phyloP scores from a whole-genome alignment of 148 eudicot genomes.

The Camellia lanceoleosa region DNA sequence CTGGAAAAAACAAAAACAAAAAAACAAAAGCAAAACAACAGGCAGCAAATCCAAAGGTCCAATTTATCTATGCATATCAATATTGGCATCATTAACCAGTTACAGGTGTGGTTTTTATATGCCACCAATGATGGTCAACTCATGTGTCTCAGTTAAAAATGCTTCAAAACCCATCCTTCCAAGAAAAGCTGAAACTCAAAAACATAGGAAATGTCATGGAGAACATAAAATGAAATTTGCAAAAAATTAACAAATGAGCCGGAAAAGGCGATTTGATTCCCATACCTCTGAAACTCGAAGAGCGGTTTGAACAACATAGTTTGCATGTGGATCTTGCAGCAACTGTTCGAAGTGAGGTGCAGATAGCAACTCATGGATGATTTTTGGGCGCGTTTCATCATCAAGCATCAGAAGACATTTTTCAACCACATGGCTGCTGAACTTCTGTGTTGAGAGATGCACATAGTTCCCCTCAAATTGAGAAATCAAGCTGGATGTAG shows the following conservation, averaged over 20 bases:
- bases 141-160: not conserved
- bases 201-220: not conserved
- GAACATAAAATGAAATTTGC: not conserved
- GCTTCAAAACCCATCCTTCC: not conserved
- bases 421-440: slow-evolving; percentile 55
- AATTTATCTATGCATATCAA: not conserved
- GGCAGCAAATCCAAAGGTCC: not conserved
- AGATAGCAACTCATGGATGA: slow-evolving; percentile 43
- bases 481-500: slow-evolving; percentile 30
- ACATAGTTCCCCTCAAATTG: slow-evolving; percentile 45
- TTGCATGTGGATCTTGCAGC: slow-evolving; percentile 53
- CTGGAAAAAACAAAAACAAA: not conserved
- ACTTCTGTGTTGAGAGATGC: slow-evolving; percentile 46
- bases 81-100: not conserved
- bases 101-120: not conserved
- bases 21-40: not conserved
- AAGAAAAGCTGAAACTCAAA: not conserved
- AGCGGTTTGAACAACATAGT: slow-evolving; percentile 52
- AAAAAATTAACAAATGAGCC: not conserved
- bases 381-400: slow-evolving; percentile 27
- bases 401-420: slow-evolving; percentile 34
- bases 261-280: not conserved
- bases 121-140: not conserved
- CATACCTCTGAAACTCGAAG: slow-evolving; percentile 42
- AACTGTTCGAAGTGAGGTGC: slow-evolving; percentile 40